A percentile compares a stretch with the other conserved stretches of the same genome.
Evolutionary conservation across 371 early-diverging fungal species (phyloP).

Genomic region (Mortierella sp.): DNA sequence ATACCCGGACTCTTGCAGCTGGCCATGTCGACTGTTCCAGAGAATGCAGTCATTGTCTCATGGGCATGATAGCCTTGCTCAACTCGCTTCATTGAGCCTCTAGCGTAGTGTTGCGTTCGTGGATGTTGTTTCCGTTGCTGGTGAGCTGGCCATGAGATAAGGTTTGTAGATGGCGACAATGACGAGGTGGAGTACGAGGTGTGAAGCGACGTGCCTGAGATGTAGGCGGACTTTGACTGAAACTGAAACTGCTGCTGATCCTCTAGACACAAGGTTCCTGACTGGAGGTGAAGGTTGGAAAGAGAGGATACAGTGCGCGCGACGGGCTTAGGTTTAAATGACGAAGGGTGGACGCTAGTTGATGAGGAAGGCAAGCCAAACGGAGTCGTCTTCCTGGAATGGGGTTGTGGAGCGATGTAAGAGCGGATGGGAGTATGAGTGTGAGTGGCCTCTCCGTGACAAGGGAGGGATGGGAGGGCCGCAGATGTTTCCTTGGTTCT

Average conservation of each 20-base stretch:
- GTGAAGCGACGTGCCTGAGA: not conserved
- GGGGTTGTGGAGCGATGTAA: constrained; percentile 3
- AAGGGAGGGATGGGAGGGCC: constrained; percentile 2
- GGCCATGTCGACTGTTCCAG: constrained; percentile 18
- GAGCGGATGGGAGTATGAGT: not conserved
- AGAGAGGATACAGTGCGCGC: constrained; percentile 30
- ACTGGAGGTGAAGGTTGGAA: constrained; percentile 23
- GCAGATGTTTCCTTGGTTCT: constrained; percentile 6
- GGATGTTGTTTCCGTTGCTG: constrained; percentile 17
- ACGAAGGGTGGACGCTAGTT: constrained; percentile 6
- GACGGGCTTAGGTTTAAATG: constrained; percentile 6
- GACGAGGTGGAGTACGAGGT: not conserved
- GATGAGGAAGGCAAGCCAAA: constrained; percentile 7
- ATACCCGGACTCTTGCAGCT: constrained; percentile 12
- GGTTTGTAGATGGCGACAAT: not conserved
- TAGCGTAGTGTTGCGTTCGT: constrained; percentile 9
- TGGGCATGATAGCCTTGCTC: constrained; percentile 35
- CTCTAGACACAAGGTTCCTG: constrained; percentile 6
- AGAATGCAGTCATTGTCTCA: constrained; percentile 26
- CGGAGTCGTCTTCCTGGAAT: constrained; percentile 12
- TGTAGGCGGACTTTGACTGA: constrained; percentile 2
- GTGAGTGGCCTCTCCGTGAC: not conserved
- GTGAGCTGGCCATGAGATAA: constrained; percentile 3
- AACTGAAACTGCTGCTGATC: constrained; percentile 8
- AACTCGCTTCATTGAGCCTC: constrained; percentile 12